These are phyloP conservation scores for Suillus variegatus DNA, from an alignment of 768 basidiomycete genomes.

Conservation along the genomic window DNA sequence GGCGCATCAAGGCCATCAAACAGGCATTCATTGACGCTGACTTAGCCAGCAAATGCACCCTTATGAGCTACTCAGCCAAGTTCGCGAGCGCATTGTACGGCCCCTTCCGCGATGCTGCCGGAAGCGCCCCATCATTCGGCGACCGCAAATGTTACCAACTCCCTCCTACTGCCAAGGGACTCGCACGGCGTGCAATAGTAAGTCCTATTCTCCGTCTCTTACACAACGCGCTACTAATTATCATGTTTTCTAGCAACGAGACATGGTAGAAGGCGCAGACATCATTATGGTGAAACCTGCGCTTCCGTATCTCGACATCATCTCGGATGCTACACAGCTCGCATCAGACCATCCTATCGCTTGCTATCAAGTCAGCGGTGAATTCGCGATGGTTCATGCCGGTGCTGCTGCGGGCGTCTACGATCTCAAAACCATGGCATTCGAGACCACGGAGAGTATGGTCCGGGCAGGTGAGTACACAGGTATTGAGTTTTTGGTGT, in stretches of 20 bases:
- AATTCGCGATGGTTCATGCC: constrained; percentile 96
- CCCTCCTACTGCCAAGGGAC: constrained; percentile 82
- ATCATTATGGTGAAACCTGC: constrained; percentile 99
- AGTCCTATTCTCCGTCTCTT: constrained; percentile 28
- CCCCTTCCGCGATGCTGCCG: constrained; percentile 99
- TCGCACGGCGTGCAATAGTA: constrained; percentile 92
- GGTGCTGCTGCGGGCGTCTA: constrained; percentile 95
- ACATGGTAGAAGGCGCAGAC: constrained; percentile 90
- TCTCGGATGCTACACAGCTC: constrained; percentile 81
- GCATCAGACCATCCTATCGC: constrained; percentile 91
- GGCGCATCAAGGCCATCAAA: constrained; percentile 89
- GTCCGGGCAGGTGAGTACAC: constrained; percentile 75
- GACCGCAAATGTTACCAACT: constrained; percentile 98
- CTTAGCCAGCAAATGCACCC: constrained; percentile 81
- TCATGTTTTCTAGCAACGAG: constrained; percentile 64
- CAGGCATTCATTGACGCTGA: constrained; percentile 79
- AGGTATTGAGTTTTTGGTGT: constrained; percentile 9
- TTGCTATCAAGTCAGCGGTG: constrained; percentile 96
- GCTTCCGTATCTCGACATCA: constrained; percentile 94
- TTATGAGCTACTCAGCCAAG: constrained; percentile 98
- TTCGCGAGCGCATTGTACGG: constrained; percentile 96
- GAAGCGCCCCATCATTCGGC: constrained; percentile 92
- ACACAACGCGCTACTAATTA: constrained; percentile 4
- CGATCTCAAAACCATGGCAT: constrained; percentile 88
- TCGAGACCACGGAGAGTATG: constrained; percentile 91